Base-by-base conservation (phyloP, 495 filamentous ascomycete genomes). In the Trichoderma parareesei region DNA sequence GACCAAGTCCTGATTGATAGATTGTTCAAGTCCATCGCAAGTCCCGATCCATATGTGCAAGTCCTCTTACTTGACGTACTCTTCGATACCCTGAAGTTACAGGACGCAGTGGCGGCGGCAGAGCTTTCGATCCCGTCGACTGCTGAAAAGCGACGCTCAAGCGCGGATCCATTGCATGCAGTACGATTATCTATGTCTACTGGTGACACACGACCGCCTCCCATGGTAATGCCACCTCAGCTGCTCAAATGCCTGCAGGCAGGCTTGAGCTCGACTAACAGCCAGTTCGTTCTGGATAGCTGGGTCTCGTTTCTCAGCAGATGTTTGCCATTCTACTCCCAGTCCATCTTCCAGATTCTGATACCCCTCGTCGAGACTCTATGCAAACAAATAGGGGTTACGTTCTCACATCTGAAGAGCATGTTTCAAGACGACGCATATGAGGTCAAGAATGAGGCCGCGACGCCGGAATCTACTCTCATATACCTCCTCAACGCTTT, bases 311-410 rank as follows among this genome's bases (percentile, higher is more conserved):
- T 99, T 62, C 81, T 99, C n/a, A 82, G 85, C 20, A 88, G 92
- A 72, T 90, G 90, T 59, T 79, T 98, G 35, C 92, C 93, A 9
- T 75, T 97, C 2, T 93, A 93, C 75, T 83, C 87, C 2, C 86
- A 86, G 27, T 85, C 87, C 2, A 91, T 96, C 42, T 98, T 97
- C 70, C 91, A 97, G 69, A 89, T 92, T 62, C 74, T 98, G 42
- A 84, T 98, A 64, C 93, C 90, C 35, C 80, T 99, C 9, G 93
- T 97, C 20, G 92, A 93, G 74, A 93, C 89, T 61, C 81, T 99
- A 62, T 96, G 91, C 73, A 77, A 77, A 63, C 86, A 96, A 69
- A 88, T 97, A 18, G 82, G 77, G 53, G 74, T 75, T 63, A 87
- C 87, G 1, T 97, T 96, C 72, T 76, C 76, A 38, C 77, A 80